Evolutionary conservation across 179 eudicot species (phyloP), one percentile per base, ranked within the genome.

Genomic region (Beta macrorhiza): DNA sequence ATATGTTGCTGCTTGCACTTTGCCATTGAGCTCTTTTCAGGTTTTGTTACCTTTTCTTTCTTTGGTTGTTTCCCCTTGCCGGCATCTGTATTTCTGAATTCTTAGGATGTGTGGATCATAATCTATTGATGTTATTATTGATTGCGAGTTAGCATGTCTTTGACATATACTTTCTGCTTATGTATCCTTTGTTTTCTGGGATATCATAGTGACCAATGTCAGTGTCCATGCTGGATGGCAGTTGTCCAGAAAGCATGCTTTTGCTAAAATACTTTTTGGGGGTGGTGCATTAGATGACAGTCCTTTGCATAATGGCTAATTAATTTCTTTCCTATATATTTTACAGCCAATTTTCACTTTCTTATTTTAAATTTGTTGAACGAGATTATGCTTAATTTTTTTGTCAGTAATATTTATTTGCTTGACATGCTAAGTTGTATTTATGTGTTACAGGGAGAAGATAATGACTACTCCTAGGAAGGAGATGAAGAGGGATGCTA

Each of bases 381-480:
- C 14, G 45, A 22, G 25, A 19, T 56, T n/a, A 10, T 55, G 79
- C 62, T 19, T 5, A 9, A 22, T 67, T 44, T 19, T 65, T 67
- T 11, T 9, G 1, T 25, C 12, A 22, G 7, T 59, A 13, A 11
- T 45, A 14, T 56, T 2, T 49, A 47, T 76, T 14, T 13, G n/a
- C 13, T 69, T 80, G 61, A 16, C 58, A 37, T 55, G 0, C 42
- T 53, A 61, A 57, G 44, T 47, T 44, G 37, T 55, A 73, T 17
- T 62, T 42, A 62, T 72, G 32, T 83, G 29, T 37, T 82, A 15
- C 82, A 95, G 99, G 90, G 99, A 95, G 85, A 92, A 91, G 91
- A 86, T 92, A 80, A 91, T 91, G 97, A 85, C 99, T 10, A 82
- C 82, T 16, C 98, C 99, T n/a, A 91, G 97, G 84, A 91, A 91